phyloP scores from a whole-genome alignment of 2,329 filamentous ascomycete genomes.

The Westerdykella aurantiaca region DNA sequence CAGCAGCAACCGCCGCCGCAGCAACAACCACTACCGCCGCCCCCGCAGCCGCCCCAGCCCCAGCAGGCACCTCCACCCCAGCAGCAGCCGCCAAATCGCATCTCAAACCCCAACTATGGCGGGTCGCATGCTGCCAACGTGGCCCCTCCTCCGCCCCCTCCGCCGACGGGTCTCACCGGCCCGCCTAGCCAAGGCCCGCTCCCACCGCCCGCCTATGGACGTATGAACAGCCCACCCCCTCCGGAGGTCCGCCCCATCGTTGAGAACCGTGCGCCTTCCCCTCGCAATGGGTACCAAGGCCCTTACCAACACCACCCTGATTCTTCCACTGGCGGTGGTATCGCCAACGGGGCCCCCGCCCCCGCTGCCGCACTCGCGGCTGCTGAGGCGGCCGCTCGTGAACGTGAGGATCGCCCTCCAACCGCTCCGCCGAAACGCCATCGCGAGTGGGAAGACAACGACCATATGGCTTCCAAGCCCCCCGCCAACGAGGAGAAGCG shows the following conservation, averaged over 20 bases:
- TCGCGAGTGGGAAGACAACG: conserved; percentile 89
- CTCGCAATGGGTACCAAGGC: conserved; percentile 78
- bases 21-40: conserved; percentile 45
- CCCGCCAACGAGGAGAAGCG: conserved; percentile 77
- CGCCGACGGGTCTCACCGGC: conserved; percentile 47
- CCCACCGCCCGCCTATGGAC: conserved; percentile 60
- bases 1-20: conserved; percentile 24
- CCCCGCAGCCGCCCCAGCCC: conserved; percentile 33
- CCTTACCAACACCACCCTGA: conserved; percentile 74
- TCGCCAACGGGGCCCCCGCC: conserved; percentile 62
- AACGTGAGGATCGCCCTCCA: conserved; percentile 65
- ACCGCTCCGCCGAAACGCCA: conserved; percentile 72
- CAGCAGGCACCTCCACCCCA: conserved; percentile 19
- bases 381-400: conserved; percentile 62
- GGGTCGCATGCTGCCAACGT: conserved; percentile 35
- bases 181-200: conserved; percentile 50
- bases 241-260: conserved; percentile 76
- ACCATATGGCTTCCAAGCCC: conserved; percentile 67
- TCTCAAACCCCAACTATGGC: conserved; percentile 45
- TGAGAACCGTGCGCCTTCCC: conserved; percentile 85
- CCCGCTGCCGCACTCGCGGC: conserved; percentile 61
- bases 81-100: conserved; percentile 44
- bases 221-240: conserved; percentile 65
- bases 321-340: conserved; percentile 50
- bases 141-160: conserved; percentile 56